These are phyloP conservation scores for Creolimax fragrantissima DNA, from an alignment of 78 protist species.

Conservation along the genomic window DNA sequence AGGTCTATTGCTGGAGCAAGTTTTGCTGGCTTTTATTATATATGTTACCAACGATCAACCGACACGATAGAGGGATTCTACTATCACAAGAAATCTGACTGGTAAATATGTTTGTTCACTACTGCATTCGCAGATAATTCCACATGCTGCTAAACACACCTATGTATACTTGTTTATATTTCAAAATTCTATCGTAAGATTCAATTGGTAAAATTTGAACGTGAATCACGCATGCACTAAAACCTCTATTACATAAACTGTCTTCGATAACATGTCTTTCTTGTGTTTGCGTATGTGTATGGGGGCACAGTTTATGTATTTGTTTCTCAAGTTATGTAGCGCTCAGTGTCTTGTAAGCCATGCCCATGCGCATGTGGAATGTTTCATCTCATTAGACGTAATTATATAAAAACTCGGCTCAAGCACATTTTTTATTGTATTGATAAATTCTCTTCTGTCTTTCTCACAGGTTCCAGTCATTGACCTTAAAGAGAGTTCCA, in stretches of 20 bases:
- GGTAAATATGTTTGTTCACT: not conserved
- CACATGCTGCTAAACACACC: not conserved
- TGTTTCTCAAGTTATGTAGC: not conserved
- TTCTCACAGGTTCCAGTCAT: too few relatives aligned
- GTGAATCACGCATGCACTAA: not conserved
- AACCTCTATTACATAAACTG: not conserved
- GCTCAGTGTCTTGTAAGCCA: not conserved
- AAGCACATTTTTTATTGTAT: not conserved
- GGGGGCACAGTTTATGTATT: not conserved
- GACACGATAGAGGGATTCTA: slow-evolving; percentile 46
- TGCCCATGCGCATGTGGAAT: not conserved
- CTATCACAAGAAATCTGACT: slow-evolving; percentile 40
- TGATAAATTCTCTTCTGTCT: not conserved
- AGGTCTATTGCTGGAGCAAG: slow-evolving; percentile 54
- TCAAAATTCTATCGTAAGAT: not conserved
- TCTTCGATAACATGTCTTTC: not conserved
- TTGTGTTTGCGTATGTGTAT: not conserved
- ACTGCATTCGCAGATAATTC: not conserved
- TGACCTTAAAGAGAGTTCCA: too few relatives aligned
- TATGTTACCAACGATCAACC: slow-evolving; percentile 46
- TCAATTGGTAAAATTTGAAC: not conserved
- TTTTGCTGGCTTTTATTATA: slow-evolving; percentile 60
- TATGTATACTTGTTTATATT: not conserved
- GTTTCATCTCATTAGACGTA: not conserved
- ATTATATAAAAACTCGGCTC: not conserved